Base-by-base conservation (phyloP, 139 green algal species). In the Tetradesmus obliquus region DNA sequence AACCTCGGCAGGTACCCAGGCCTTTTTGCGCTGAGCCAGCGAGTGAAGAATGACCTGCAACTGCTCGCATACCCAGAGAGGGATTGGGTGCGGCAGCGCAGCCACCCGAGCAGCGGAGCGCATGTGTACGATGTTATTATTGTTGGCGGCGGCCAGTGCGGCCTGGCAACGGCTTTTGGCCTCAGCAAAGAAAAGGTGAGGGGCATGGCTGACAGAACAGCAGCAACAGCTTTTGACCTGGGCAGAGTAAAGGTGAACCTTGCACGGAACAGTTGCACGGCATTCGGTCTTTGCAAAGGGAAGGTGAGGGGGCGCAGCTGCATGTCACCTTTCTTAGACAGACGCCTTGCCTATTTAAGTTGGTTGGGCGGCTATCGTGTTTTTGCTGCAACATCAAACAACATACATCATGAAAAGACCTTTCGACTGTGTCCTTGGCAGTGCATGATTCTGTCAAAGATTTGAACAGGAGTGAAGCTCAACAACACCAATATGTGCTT, bases 91-190 rank as follows among this genome's bases (percentile, higher is more conserved):
- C 22, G 7, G 20, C 32, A 51, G 17, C 51, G 22, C 54, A 72
- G 19, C 22, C 86, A 87, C 88, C 88, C 88, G 53, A 79, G 13
- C 54, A 54, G 8, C 13, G 76, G 58, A 1, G 8, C 51, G 1
- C 79, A 83, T 12, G 58, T 91, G 66, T 89, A 80, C 45, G 93
- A 95, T 20, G 93, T 94, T 1, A 51, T 92, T 3, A 93, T 95
- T 32, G 82, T 95, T 22, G 93, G 93, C 15, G 93, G 88, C 17
- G 93, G 93, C 7, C 93, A 95, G 82, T 95, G 93, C 55, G 93
- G 93, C 3, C 82, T 95, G 7, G 88, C 93, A 1, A 85, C 88
- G 0, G 93, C 93, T 0, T 95, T 95, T 76, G 93, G 93, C 0
- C 86, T 95, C 1, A 88, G 71, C n/a, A 85, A 88, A 0, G 93